Base-by-base conservation (phyloP, 148 eudicot genomes). In the Arctostaphylos glauca region DNA sequence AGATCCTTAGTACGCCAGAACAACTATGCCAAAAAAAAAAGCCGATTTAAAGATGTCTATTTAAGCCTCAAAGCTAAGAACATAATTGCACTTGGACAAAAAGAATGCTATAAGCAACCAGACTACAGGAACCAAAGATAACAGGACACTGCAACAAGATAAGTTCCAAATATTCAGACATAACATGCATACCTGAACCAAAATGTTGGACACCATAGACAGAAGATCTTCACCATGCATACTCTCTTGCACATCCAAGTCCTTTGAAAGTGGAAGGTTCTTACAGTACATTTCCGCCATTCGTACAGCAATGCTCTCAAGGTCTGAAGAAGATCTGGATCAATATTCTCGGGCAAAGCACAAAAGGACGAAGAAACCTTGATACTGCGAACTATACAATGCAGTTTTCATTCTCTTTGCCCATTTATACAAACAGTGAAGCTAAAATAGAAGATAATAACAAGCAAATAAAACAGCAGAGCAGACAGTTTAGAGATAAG, bases 201-300 rank as follows among this genome's bases (percentile, higher is more conserved):
- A 88, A 76, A 94, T 81, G 88, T 85, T 91, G 71, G 93, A 92
- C 76, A 91, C 91, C 92, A 92, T 84, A 56, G 91, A 86, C 59
- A 96, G 85, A 76, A 96, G 96, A 84, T 96, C 98, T 92, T 96
- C 98, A 56, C 98, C 98, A 83, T 91, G 88, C 97, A 92, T 92
- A 84, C 88, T 91, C 90, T 96, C 98, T 88, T 94, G 98, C 59
- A 88, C 90, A 90, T 96, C 98, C 89, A 96, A 89, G 58, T 96
- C 92, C 88, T 91, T 96, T 53, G 98, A 96, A 86, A 96, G 93
- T 19, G 90, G 87, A 84, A 96, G 94, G 86, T 88, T 94, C 88
- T 88, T 84, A 82, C 91, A 90, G 82, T 86, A 94, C 89, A 94
- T 75, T 73, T 89, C 89, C 5, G 87, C 89, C 97, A 96, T 92